Evolutionary conservation across 2,329 filamentous ascomycete genomes (phyloP), one percentile per base, ranked within the genome.

Genomic region (Colletotrichum filicis): DNA sequence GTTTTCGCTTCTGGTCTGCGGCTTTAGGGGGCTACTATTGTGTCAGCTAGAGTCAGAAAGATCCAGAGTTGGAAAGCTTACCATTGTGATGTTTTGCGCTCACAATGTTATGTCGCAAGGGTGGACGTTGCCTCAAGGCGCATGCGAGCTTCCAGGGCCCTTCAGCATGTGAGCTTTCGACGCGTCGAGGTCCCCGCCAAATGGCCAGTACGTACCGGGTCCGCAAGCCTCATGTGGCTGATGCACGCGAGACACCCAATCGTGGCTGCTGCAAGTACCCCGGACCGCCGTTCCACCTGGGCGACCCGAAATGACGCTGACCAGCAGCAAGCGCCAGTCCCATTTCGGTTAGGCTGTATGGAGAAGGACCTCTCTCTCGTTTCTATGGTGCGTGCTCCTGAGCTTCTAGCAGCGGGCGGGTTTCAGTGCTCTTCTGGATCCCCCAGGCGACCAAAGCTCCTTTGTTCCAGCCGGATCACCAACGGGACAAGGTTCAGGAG

Each of bases 1-100:
- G 85, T 77, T 85, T 86, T 75, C 85, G 85, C 76, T 83, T 84
- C 66, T 80, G 80, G 32, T 76, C 79, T 79, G 55, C 52, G 22
- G 57, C n/a, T 62, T 74, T 75, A 30, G 72, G 61, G 19, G 74
- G 65, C 74, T 74, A 5, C 5, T 14, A 2, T 2, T 24, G 1
- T 37, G 67, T 75, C 3, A 75, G 71, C 19, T 16, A 11, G 19
- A 22, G 16, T 46, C 16, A 22, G 37, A 42, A 16, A 16, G 5
- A 14, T 5, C 16, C 35, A 16, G 12, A 14, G 7, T 7, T 42
- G 5, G 14, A 19, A 4, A 22, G 30, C 58, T 7, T 63, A 73
- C 73, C 73, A 74, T 74, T 28, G 26, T 67, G 42, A 52, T 19
- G 19, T 35, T 26, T 7, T 60, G 53, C 32, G 53, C 61, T 35